A percentile compares a stretch with the other conserved stretches of the same genome.
These are phyloP conservation scores for Aspergillus candidus DNA, from an alignment of 2,329 filamentous ascomycete genomes.

Conservation along the genomic window DNA sequence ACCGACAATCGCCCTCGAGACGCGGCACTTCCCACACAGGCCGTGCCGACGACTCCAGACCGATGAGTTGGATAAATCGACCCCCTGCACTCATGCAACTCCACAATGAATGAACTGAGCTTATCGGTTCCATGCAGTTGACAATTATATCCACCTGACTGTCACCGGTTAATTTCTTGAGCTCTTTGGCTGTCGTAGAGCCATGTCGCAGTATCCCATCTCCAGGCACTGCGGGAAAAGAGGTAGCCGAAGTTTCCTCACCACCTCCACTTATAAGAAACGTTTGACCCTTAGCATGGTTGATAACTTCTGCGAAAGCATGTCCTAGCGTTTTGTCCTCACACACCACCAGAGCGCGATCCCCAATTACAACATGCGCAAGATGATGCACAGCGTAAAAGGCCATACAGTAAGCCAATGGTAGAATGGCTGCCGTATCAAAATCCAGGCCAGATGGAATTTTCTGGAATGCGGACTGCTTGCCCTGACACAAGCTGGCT, in stretches of 20 bases:
- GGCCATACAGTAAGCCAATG: conserved; percentile 18
- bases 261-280: conserved; percentile 12
- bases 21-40: background rate
- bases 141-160: background rate
- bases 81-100: conserved; percentile 9
- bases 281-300: conserved; percentile 1
- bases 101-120: background rate
- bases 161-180: conserved; percentile 9
- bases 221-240: too few relatives aligned
- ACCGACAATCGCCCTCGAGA: conserved; percentile 4
- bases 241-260: background rate
- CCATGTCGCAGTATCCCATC: too few relatives aligned
- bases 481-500: conserved; percentile 13
- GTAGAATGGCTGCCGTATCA: conserved; percentile 18
- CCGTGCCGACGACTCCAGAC: conserved; percentile 1
- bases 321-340: conserved; percentile 18
- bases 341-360: conserved; percentile 27
- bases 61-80: conserved; percentile 26
- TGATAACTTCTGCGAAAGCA: conserved; percentile 18
- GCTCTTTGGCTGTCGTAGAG: background rate
- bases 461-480: conserved; percentile 15
- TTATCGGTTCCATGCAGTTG: too few relatives aligned
- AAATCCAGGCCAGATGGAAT: conserved; percentile 16
- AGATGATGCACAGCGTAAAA: conserved; percentile 16
- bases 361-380: conserved; percentile 9